phyloP scores from a whole-genome alignment of 2,329 filamentous ascomycete genomes.

The Fusarium subtropicale region DNA sequence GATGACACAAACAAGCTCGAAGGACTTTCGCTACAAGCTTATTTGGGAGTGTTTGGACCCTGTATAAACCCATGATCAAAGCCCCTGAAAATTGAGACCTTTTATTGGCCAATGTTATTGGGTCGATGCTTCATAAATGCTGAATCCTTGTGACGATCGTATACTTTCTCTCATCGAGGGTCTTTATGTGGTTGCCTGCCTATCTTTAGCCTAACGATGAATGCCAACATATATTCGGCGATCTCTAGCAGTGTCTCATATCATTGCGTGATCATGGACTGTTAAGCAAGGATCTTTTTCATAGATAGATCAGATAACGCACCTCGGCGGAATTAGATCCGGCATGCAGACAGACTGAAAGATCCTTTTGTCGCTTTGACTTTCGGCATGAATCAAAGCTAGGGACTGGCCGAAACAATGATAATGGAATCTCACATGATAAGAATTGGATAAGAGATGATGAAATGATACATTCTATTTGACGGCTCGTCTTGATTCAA shows the following conservation, averaged over 20 bases:
- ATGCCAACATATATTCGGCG: not conserved
- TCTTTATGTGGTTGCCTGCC: not conserved
- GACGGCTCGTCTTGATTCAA: not conserved
- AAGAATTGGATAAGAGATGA: not conserved
- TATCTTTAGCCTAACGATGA: not conserved
- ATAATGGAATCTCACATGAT: not conserved
- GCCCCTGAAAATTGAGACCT: constrained; percentile 1
- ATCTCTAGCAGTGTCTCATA: not conserved
- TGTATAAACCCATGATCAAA: constrained; percentile 23
- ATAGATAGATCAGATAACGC: not conserved
- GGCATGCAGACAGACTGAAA: not conserved
- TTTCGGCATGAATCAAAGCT: not conserved
- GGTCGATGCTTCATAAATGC: not conserved
- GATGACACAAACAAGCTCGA: constrained; percentile 5
- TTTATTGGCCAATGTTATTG: constrained; percentile 14
- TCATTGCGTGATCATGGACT: not conserved
- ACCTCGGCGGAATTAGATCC: not conserved
- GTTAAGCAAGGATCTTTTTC: not conserved
- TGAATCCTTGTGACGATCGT: constrained; percentile 5
- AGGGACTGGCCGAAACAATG: not conserved
- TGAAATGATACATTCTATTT: not conserved
- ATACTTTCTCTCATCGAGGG: not conserved
- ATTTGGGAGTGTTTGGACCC: not conserved
- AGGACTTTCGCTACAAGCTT: constrained; percentile 24
- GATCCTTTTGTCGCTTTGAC: not conserved